Conservation (phyloP, 768 basidiomycete species). For the Guyanaporus albipodus region DNA sequence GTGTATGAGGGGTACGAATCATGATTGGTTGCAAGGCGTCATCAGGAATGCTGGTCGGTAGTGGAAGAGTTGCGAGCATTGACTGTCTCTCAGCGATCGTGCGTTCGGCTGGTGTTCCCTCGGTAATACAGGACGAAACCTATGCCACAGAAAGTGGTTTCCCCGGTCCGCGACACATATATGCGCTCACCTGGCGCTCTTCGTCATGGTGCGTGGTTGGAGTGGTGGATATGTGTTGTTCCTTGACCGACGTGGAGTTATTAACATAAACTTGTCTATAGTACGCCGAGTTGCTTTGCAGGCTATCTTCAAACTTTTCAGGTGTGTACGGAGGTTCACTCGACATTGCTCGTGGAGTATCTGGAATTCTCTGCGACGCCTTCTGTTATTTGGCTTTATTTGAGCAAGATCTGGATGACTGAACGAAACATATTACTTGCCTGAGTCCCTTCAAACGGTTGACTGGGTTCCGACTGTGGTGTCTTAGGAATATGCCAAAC, state of each 20-base stretch:
- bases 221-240: not conserved
- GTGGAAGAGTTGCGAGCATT: constrained; percentile 54
- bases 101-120: constrained; percentile 29
- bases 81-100: constrained; percentile 52
- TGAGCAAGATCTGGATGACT: not conserved
- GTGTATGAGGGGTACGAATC: constrained; percentile 57
- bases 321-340: constrained; percentile 15
- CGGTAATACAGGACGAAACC: not conserved
- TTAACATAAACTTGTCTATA: constrained; percentile 12
- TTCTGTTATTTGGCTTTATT: not conserved
- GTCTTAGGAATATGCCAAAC: not conserved
- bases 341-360: not conserved
- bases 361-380: not conserved
- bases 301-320: constrained; percentile 17
- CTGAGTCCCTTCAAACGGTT: constrained; percentile 1
- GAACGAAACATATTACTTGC: not conserved
- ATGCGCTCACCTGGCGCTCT: constrained; percentile 17
- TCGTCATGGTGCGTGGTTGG: not conserved
- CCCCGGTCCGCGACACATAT: constrained; percentile 5
- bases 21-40: constrained; percentile 66
- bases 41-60: constrained; percentile 60
- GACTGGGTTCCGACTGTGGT: not conserved
- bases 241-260: constrained; percentile 6
- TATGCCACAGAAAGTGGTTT: not conserved
- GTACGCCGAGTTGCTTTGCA: constrained; percentile 29